Percentiles rank a stretch among this genome's conserved stretches.
phyloP scores from a whole-genome alignment of 1,284 basidiomycete genomes.

The Austroboletus niveus region DNA sequence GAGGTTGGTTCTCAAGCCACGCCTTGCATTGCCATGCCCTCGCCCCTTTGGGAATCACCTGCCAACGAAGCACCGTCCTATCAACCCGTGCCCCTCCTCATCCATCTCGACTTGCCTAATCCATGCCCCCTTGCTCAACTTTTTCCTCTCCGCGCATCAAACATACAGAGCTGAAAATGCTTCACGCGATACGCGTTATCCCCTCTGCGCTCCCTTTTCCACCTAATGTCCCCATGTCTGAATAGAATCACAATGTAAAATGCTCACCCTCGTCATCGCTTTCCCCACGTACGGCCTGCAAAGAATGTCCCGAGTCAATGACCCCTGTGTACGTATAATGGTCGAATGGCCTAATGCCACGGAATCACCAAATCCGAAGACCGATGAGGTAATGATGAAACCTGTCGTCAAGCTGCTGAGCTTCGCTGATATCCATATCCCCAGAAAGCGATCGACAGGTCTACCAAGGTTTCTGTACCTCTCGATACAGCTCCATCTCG shows the following conservation, averaged over 20 bases:
- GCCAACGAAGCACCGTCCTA: conserved; percentile 18
- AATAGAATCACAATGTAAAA: background rate
- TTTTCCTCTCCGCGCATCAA: conserved; percentile 7
- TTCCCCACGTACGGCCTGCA: conserved; percentile 17
- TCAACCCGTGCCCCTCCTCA: conserved; percentile 15
- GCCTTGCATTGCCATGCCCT: background rate
- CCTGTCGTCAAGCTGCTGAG: conserved; percentile 6
- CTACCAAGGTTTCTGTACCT: conserved; percentile 3
- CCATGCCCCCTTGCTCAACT: conserved; percentile 4
- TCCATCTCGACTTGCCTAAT: conserved; percentile 17
- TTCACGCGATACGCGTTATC: conserved; percentile 33
- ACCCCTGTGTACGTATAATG: conserved; percentile 1
- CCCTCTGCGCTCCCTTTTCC: conserved; percentile 11
- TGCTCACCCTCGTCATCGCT: conserved; percentile 3
- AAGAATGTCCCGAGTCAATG: conserved; percentile 19
- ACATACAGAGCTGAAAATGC: background rate
- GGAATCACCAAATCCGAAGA: conserved; percentile 9
- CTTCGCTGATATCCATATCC: conserved; percentile 19
- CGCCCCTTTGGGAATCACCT: conserved; percentile 13
- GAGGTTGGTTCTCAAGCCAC: conserved; percentile 19
- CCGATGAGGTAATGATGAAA: conserved; percentile 23
- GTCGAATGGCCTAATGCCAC: conserved; percentile 14
- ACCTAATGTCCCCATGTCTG: background rate
- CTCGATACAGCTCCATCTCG: conserved; percentile 9
- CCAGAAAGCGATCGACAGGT: conserved; percentile 27